Evolutionary conservation across 2,329 filamentous ascomycete species (phyloP), one percentile per base, ranked within the genome.

Genomic region (Pseudocercospora eumusae): DNA sequence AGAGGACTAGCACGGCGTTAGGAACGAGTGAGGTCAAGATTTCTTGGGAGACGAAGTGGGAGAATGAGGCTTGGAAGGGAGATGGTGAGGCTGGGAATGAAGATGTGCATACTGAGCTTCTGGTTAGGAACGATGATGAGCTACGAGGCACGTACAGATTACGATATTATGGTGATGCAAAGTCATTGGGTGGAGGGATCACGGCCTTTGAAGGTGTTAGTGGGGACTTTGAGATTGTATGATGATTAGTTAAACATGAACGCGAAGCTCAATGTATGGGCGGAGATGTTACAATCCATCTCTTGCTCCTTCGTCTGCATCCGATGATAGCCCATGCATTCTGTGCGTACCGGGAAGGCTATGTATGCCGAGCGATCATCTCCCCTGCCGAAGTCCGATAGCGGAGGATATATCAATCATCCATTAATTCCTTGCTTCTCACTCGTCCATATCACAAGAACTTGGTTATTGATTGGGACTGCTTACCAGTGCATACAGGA

Each of bases 161-260:
- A 50, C 85, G 82, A 77, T 98, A 97, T 73, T 93, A 88, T 76
- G 93, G 93, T 0, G 92, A 97, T 77, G 81, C 86, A 2, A 97
- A 93, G 83, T 80, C 80, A 5, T 69, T 87, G 10, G 84, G 81
- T 1, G 87, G 88, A 0, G 76, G 70, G 0, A 86, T 95, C 42
- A 84, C 79, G 42, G 75, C 83, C 2, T 95, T 96, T 78, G 85
- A 90, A 67, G 91, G 90, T 0, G 80, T 81, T 8, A 90, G 88
- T 70, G 79, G 80, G 53, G 75, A 75, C 57, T 89, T 88, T 75
- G 69, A 66, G 62, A 70, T 80, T 59, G 64, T 69, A 2, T 33
- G 13, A 33, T 33, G 31, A 15, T 33, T 10, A 31, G 10, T 33
- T 4, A 33, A 15, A 4, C 10, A 33, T 15, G 11, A 33, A 33